Conservation (phyloP, 352 stramenopile genomes). For the Phytopythium chamaehyphon region DNA sequence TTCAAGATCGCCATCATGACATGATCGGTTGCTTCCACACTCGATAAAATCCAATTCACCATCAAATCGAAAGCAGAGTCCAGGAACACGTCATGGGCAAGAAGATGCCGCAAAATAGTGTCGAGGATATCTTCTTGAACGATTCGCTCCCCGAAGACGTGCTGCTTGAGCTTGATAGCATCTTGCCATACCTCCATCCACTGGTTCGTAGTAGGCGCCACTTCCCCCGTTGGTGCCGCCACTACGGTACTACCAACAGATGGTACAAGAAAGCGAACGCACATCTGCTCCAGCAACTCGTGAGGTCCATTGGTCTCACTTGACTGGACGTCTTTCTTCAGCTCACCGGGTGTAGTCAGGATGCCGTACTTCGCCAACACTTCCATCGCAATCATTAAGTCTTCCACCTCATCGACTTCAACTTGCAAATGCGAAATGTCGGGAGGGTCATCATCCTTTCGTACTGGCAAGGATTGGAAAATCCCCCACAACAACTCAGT, state of each 20-base stretch:
- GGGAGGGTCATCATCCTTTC: slow-evolving; percentile 50
- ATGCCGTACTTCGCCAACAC: slow-evolving; percentile 57
- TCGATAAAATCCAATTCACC: slow-evolving; percentile 46
- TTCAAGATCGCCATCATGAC: slow-evolving; percentile 37
- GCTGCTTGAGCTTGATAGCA: slow-evolving; percentile 62
- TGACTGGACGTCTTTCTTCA: slow-evolving; percentile 11
- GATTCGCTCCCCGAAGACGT: slow-evolving; percentile 59
- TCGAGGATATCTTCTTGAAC: slow-evolving; percentile 53
- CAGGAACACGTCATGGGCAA: slow-evolving; percentile 20
- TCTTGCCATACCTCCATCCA: slow-evolving; percentile 64
- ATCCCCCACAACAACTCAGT: slow-evolving; percentile 64
- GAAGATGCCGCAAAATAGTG: slow-evolving; percentile 46
- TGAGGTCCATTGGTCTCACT: slow-evolving; percentile 14
- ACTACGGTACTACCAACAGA: neutral
- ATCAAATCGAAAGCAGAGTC: slow-evolving; percentile 38
- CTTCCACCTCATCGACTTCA: slow-evolving; percentile 67
- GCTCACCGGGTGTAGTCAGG: slow-evolving; percentile 21
- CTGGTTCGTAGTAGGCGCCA: slow-evolving; percentile 8
- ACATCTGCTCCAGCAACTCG: slow-evolving; percentile 49
- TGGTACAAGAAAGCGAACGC: slow-evolving; percentile 4
- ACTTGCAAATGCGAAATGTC: slow-evolving; percentile 61
- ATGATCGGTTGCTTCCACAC: slow-evolving; percentile 35
- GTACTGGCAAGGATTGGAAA: slow-evolving; percentile 67
- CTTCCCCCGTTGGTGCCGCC: neutral
- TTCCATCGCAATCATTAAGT: slow-evolving; percentile 68